Percentiles rank a stretch among this genome's conserved stretches.
phyloP scores from a whole-genome alignment of 2,329 filamentous ascomycete genomes.

The Penicillium sp. region DNA sequence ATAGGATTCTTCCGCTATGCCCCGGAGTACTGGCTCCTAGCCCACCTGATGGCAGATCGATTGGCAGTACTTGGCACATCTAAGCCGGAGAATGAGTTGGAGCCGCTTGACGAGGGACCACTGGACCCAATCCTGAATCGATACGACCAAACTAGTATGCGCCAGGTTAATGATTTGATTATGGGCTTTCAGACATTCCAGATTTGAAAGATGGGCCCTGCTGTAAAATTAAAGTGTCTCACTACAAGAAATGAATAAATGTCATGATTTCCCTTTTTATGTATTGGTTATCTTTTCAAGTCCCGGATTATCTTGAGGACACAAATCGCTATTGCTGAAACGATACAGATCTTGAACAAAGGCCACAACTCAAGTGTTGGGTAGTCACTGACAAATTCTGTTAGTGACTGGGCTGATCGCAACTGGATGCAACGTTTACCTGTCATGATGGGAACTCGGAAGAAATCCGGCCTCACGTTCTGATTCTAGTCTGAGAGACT shows the following conservation, averaged over 20 bases:
- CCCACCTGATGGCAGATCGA: constrained; percentile 31
- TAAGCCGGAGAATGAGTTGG: constrained; percentile 1
- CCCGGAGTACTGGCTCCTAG: constrained; percentile 35
- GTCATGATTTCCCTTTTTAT: not conserved
- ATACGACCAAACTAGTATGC: constrained; percentile 44
- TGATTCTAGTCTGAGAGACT: not conserved
- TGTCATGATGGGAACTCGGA: not conserved
- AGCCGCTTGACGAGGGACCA: constrained; percentile 8
- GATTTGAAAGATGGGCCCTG: constrained; percentile 9
- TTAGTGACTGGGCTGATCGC: not conserved
- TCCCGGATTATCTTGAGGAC: constrained; percentile 4
- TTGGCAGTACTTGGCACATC: constrained; percentile 17
- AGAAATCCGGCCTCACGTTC: constrained; percentile 5
- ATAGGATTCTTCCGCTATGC: constrained; percentile 27
- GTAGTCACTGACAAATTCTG: not conserved
- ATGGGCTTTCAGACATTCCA: constrained; percentile 35
- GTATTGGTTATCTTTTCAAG: not conserved
- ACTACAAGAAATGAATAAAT: not conserved
- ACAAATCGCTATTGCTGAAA: constrained; percentile 5
- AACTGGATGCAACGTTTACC: not conserved
- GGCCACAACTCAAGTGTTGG: not conserved
- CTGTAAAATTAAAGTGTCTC: not conserved
- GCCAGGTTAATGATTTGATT: constrained; percentile 42
- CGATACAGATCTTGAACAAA: not conserved
- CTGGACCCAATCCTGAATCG: constrained; percentile 32